Conservation (phyloP, 73 alveolate genomes). For the Stentor roeselii region DNA sequence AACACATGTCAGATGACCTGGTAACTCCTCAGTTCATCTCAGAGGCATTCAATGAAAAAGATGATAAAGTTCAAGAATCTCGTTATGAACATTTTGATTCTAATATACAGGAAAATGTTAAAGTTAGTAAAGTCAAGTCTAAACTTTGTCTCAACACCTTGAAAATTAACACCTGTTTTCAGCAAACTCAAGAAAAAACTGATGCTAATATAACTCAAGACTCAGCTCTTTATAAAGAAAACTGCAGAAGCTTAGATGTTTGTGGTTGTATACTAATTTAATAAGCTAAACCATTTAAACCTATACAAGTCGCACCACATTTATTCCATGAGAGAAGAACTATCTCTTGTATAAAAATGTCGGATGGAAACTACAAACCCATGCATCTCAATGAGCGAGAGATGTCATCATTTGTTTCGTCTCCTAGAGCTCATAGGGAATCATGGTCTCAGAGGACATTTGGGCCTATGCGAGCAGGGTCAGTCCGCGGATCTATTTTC, state of each 20-base stretch:
- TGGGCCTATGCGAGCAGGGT: constrained; percentile 45
- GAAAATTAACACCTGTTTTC: neutral
- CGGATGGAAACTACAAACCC: neutral
- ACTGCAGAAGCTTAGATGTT: neutral
- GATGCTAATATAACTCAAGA: neutral
- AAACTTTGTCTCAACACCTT: neutral
- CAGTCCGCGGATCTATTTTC: constrained; percentile 62
- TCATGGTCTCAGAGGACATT: constrained; percentile 38
- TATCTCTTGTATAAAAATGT: too few relatives aligned
- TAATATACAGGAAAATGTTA: neutral
- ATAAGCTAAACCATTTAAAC: neutral
- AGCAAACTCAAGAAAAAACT: neutral
- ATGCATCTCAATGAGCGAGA: neutral
- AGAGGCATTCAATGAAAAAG: neutral
- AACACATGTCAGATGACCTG: neutral
- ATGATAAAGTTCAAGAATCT: neutral
- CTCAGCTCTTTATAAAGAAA: neutral
- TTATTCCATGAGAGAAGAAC: neutral
- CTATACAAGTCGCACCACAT: too few relatives aligned
- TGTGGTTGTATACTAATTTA: neutral
- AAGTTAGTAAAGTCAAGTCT: neutral
- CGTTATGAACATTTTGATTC: neutral
- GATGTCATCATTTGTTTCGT: neutral
- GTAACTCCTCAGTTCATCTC: neutral
- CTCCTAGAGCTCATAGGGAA: neutral